Conservation (phyloP, 208 protist genomes). For the Paratrypanosoma confusum region DNA sequence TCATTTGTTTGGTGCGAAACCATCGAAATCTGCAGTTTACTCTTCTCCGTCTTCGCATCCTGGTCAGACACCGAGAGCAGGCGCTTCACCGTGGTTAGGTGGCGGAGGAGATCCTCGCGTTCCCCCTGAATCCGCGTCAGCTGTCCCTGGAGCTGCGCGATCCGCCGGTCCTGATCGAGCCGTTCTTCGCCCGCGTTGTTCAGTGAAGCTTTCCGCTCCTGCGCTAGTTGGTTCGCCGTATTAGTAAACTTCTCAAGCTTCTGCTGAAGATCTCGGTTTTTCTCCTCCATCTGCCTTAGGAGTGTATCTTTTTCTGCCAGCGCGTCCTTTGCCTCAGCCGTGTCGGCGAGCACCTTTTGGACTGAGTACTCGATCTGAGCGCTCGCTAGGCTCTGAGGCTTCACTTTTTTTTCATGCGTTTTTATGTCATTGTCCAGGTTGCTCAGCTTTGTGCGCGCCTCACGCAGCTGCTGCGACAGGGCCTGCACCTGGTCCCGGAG, state of each 20-base stretch:
- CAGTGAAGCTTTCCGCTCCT: slow-evolving; percentile 28
- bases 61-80: slow-evolving; percentile 29
- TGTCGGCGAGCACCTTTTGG: slow-evolving; percentile 39
- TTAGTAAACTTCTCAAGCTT: slow-evolving; percentile 32
- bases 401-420: slow-evolving; percentile 15
- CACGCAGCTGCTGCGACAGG: slow-evolving; percentile 48
- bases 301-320: slow-evolving; percentile 28
- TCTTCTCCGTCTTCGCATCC: slow-evolving; percentile 36
- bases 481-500: slow-evolving; percentile 55
- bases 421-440: slow-evolving; percentile 32
- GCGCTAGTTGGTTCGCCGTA: slow-evolving; percentile 27
- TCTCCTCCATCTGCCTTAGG: slow-evolving; percentile 27
- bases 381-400: slow-evolving; percentile 30
- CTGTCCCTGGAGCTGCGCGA: slow-evolving; percentile 29
- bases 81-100: slow-evolving; percentile 33
- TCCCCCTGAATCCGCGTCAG: slow-evolving; percentile 33
- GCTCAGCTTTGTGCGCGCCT: slow-evolving; percentile 37
- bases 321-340: slow-evolving; percentile 21
- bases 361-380: slow-evolving; percentile 59
- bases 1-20: slow-evolving; percentile 27
- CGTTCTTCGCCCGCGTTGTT: slow-evolving; percentile 33
- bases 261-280: slow-evolving; percentile 37
- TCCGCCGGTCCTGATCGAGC: slow-evolving; percentile 45
- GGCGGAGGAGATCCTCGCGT: slow-evolving; percentile 30
- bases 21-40: slow-evolving; percentile 25